A percentile compares a stretch with the other conserved stretches of the same genome.
phyloP scores from a whole-genome alignment of 768 basidiomycete species.

The Suillus tomentosus region DNA sequence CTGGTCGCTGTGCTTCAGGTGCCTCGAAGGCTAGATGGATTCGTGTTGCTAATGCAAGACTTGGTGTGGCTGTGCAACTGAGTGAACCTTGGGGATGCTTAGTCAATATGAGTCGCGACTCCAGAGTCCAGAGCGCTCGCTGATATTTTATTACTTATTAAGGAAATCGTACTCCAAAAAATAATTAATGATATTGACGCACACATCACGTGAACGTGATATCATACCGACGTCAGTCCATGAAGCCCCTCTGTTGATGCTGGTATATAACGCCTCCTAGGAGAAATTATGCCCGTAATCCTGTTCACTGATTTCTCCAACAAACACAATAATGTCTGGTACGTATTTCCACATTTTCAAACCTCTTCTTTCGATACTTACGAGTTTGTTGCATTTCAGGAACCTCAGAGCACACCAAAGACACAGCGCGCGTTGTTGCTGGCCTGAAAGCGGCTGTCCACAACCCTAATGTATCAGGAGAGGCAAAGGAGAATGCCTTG shows the following conservation, averaged over 20 bases:
- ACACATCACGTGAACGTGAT: constrained; percentile 7
- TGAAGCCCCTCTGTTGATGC: not conserved
- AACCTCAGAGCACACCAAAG: constrained; percentile 36
- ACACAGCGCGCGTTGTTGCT: constrained; percentile 49
- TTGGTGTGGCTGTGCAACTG: not conserved
- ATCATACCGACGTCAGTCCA: constrained; percentile 7
- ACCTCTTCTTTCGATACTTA: not conserved
- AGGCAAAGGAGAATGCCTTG: constrained; percentile 52
- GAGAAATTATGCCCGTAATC: not conserved
- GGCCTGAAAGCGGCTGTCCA: constrained; percentile 60
- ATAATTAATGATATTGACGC: not conserved
- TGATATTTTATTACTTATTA: not conserved
- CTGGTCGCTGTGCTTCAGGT: constrained; percentile 36
- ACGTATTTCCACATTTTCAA: constrained; percentile 13
- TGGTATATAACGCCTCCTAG: not conserved
- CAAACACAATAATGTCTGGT: constrained; percentile 11
- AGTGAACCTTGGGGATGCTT: not conserved
- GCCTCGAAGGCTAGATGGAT: constrained; percentile 26
- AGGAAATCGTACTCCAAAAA: not conserved
- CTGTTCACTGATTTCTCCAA: not conserved
- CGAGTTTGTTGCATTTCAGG: not conserved
- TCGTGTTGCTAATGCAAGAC: constrained; percentile 19
- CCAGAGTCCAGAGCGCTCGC: not conserved
- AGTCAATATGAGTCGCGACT: not conserved
- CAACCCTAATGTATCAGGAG: constrained; percentile 58